Evolutionary conservation across 2,329 filamentous ascomycete species (phyloP), one percentile per base, ranked within the genome.

Genomic region (Pseudopithomyces maydicus): DNA sequence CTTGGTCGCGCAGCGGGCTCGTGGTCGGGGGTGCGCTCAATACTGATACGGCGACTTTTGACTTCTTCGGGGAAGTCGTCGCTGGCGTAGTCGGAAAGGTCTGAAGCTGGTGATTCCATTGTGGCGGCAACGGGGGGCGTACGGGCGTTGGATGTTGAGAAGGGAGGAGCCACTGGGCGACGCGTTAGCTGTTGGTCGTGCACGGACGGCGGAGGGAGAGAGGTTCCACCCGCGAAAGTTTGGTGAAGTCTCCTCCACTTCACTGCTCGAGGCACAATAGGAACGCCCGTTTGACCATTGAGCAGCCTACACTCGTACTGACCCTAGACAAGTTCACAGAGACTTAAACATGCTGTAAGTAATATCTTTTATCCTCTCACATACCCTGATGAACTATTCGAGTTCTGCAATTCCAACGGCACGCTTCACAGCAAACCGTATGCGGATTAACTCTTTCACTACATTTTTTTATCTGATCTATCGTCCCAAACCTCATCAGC

Each of bases 21-120:
- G 79, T 62, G 79, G 79, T 68, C 80, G 42, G 72, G 69, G 65
- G 69, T 72, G 60, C 71, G 66, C 59, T 74, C 77, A 63, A 79
- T 78, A 71, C 75, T 78, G 59, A 79, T 79, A 57, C 80, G 80
- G 63, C 80, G 78, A 39, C 80, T 68, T 54, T 77, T 78, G 65
- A 81, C 80, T 65, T 84, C 84, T 65, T 86, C 86, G 71, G 81
- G 81, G 71, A 88, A 84, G 57, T 85, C 84, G 64, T 87, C 86
- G 45, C 85, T 87, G 61, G 82, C 84, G 61, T 88, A 83, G 59
- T 85, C 85, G 49, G 87, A 89, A 65, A 90, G 84, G 38, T 86
- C 85, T 33, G 86, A 88, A 52, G 79, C 83, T 12, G 85, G 84
- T 11, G 85, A 87, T n/a, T 77, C 75, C 72, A 71, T 86, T 23